phyloP scores from a whole-genome alignment of 768 basidiomycete species.

The Phlegmacium glaucopus region DNA sequence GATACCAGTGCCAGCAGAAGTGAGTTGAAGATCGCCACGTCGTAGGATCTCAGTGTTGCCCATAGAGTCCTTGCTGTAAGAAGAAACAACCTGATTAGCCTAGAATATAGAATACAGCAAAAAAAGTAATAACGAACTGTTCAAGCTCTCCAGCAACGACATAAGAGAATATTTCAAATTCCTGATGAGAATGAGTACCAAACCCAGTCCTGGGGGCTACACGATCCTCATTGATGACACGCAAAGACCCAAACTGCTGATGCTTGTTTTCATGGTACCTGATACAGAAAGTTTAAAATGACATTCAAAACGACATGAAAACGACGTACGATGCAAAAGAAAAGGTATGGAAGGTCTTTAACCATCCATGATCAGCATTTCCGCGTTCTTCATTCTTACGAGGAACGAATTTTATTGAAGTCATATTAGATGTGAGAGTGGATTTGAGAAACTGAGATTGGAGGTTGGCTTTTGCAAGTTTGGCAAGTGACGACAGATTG shows the following conservation, averaged over 20 bases:
- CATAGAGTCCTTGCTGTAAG: slow-evolving; percentile 88
- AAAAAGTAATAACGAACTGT: slow-evolving; percentile 65
- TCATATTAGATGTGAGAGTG: slow-evolving; percentile 16
- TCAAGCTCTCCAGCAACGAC: slow-evolving; percentile 75
- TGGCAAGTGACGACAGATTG: slow-evolving; percentile 37
- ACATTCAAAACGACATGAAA: no score
- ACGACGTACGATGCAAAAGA: slow-evolving; percentile 59
- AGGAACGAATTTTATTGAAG: slow-evolving; percentile 39
- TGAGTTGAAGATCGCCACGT: slow-evolving; percentile 88
- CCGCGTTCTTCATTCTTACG: slow-evolving; percentile 65
- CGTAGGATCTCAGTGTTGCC: slow-evolving; percentile 86
- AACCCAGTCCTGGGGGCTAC: slow-evolving; percentile 76
- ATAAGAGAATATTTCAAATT: slow-evolving; percentile 93
- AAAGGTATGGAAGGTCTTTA: slow-evolving; percentile 87
- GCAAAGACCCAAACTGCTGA: slow-evolving; percentile 65
- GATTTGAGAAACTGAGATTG: slow-evolving; percentile 22
- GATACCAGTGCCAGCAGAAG: slow-evolving; percentile 90
- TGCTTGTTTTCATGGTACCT: slow-evolving; percentile 62
- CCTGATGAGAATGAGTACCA: slow-evolving; percentile 77
- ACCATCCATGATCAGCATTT: slow-evolving; percentile 78
- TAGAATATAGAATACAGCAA: no score
- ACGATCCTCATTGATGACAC: slow-evolving; percentile 94
- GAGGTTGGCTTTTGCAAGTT: slow-evolving; percentile 32
- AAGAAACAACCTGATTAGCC: no score
- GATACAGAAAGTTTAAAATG: no score